Conservation (phyloP, 768 basidiomycete species). For the Phanerochaete sordida region DNA sequence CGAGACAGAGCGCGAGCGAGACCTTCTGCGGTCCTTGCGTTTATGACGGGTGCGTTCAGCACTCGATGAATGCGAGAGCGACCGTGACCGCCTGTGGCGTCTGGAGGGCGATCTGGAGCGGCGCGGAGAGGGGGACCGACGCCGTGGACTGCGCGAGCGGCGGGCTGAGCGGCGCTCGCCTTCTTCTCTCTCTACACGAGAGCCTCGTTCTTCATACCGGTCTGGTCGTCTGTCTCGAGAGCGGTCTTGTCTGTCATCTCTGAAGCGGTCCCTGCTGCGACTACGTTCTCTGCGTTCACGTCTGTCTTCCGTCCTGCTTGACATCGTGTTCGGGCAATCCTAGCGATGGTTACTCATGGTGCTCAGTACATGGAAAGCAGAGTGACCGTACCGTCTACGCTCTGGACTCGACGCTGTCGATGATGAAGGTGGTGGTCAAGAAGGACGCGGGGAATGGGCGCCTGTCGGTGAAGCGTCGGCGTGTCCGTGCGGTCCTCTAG, state of each 20-base stretch:
- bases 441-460: neutral
- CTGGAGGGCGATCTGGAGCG: constrained; percentile 10
- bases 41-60: constrained; percentile 7
- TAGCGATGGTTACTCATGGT: constrained; percentile 9
- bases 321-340: constrained; percentile 8
- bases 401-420: neutral
- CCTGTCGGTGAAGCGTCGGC: too few species aligned
- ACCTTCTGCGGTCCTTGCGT: constrained; percentile 25
- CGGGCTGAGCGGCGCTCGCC: neutral
- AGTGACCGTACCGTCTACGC: neutral
- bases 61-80: constrained; percentile 3
- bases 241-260: constrained; percentile 1
- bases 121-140: constrained; percentile 34
- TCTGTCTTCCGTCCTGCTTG: constrained; percentile 11
- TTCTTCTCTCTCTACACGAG: constrained; percentile 6
- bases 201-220: neutral
- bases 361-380: too few species aligned
- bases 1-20: constrained; percentile 36
- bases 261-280: constrained; percentile 1
- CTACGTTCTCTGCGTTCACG: constrained; percentile 2
- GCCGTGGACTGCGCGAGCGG: constrained; percentile 29
- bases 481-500: neutral
- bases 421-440: neutral
- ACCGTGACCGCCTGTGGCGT: constrained; percentile 2
- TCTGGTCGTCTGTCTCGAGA: constrained; percentile 1